These are phyloP conservation scores for Kickxella alabastrina DNA, from an alignment of 192 early-diverging fungal genomes.

Conservation along the genomic window DNA sequence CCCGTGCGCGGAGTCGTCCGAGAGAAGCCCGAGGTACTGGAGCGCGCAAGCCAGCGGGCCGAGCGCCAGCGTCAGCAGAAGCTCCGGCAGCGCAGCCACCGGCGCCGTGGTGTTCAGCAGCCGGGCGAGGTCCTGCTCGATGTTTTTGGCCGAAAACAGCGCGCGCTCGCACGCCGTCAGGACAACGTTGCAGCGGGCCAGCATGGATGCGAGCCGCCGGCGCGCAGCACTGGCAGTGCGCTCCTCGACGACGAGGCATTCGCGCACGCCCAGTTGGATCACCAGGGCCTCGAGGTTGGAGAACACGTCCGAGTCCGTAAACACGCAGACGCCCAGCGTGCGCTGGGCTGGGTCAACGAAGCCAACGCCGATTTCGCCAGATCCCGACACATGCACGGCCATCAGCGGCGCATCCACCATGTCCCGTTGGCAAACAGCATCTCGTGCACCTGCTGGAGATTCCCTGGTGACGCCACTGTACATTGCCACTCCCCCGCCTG, in stretches of 20 bases:
- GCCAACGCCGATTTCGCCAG: conserved; percentile 56
- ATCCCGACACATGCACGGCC: conserved; percentile 54
- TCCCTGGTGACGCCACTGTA: conserved; percentile 84
- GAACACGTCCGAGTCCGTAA: conserved; percentile 89
- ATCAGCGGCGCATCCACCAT: conserved; percentile 74
- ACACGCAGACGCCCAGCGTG: conserved; percentile 78
- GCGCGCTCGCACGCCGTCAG: conserved; percentile 56
- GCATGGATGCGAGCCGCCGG: conserved; percentile 33
- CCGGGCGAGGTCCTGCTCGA: conserved; percentile 83
- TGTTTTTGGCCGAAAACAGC: conserved; percentile 69
- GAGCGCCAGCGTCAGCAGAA: conserved; percentile 30
- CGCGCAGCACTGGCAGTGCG: conserved; percentile 38
- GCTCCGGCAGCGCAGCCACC: conserved; percentile 63
- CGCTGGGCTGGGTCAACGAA: conserved; percentile 85
- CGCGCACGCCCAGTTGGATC: conserved; percentile 91
- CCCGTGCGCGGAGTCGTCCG: conserved; percentile 76
- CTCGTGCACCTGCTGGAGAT: conserved; percentile 88
- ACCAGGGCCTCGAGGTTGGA: conserved; percentile 91
- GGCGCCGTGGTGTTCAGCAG: conserved; percentile 67
- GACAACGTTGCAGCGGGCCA: conserved; percentile 75
- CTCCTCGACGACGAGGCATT: conserved; percentile 70
- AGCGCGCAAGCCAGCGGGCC: conserved; percentile 23
- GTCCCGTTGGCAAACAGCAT: conserved; percentile 73
- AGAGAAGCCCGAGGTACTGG: conserved; percentile 57
- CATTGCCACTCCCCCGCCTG: conserved; percentile 52